Percentiles rank a stretch among this genome's conserved stretches.
Conservation (phyloP, 2,329 filamentous ascomycete species). For the Trichophyton verrucosum region DNA sequence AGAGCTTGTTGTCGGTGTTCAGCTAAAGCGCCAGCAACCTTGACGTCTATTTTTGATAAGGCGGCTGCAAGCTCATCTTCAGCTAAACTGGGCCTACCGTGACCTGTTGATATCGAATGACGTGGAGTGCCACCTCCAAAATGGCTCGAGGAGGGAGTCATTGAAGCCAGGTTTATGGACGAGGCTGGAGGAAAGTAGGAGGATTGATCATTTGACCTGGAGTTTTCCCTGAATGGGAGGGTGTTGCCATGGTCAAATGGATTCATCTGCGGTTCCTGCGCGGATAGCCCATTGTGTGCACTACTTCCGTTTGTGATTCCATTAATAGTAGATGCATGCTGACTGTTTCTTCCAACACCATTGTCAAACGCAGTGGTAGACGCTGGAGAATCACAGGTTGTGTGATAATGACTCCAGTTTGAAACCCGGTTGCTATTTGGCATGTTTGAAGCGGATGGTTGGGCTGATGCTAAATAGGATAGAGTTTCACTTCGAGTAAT, state of each 20-base stretch:
- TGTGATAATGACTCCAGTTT: background rate
- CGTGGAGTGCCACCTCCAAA: background rate
- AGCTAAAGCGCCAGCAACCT: background rate
- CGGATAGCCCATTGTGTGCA: background rate
- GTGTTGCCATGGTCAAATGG: background rate
- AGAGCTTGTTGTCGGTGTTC: background rate
- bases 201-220: background rate
- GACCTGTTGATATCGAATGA: background rate
- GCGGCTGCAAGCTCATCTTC: background rate
- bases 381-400: background rate
- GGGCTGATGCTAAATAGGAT: background rate
- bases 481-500: background rate
- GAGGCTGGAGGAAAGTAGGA: background rate
- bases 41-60: background rate
- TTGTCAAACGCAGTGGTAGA: background rate
- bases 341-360: background rate
- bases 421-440: background rate
- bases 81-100: background rate
- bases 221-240: background rate
- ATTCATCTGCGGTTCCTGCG: background rate
- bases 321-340: background rate
- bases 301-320: background rate
- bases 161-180: background rate
- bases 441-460: background rate
- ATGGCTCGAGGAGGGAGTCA: background rate